Evolutionary conservation across 2,329 filamentous ascomycete genomes (phyloP).

Genomic region (Colletotrichum gigasporum): DNA sequence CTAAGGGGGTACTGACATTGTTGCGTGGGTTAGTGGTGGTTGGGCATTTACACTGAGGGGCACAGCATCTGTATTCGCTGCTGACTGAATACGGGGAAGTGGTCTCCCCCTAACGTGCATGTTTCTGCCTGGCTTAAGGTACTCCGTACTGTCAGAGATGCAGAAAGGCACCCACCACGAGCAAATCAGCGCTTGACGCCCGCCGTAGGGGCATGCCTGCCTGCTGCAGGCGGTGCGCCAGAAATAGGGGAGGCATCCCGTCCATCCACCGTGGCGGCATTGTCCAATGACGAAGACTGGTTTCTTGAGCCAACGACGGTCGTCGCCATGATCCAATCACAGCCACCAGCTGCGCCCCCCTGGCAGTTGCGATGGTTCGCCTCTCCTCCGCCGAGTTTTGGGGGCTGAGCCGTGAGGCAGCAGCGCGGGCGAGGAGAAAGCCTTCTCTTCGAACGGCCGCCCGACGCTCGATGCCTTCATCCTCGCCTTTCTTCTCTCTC

Average conservation of each 20-base stretch:
- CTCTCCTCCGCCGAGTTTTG: constrained; percentile 18
- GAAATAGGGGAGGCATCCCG: constrained; percentile 30
- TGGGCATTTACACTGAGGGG: too few relatives aligned
- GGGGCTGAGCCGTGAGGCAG: constrained; percentile 29
- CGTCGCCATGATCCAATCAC: constrained; percentile 32
- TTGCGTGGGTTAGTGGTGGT: too few relatives aligned
- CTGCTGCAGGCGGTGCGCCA: constrained; percentile 16
- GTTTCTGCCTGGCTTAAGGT: constrained; percentile 23
- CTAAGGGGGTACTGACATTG: too few relatives aligned
- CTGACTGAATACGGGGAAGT: too few relatives aligned
- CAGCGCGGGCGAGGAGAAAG: constrained; percentile 10
- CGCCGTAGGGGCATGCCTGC: constrained; percentile 19
- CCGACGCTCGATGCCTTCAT: background rate
- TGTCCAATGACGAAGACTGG: constrained; percentile 26
- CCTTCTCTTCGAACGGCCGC: background rate
- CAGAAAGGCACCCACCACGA: constrained; percentile 11
- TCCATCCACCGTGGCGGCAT: background rate
- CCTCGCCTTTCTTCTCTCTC: constrained; percentile 1
- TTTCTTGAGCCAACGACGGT: constrained; percentile 23
- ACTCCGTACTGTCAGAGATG: constrained; percentile 1
- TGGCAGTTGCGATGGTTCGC: constrained; percentile 26
- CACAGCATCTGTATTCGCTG: too few relatives aligned
- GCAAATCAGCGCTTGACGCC: constrained; percentile 18
- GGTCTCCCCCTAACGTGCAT: constrained; percentile 19
- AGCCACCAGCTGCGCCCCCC: background rate